Percentiles rank a stretch among this genome's conserved stretches.
These are phyloP conservation scores for Alternaria alternata DNA, from an alignment of 2,329 filamentous ascomycete genomes.

Conservation along the genomic window DNA sequence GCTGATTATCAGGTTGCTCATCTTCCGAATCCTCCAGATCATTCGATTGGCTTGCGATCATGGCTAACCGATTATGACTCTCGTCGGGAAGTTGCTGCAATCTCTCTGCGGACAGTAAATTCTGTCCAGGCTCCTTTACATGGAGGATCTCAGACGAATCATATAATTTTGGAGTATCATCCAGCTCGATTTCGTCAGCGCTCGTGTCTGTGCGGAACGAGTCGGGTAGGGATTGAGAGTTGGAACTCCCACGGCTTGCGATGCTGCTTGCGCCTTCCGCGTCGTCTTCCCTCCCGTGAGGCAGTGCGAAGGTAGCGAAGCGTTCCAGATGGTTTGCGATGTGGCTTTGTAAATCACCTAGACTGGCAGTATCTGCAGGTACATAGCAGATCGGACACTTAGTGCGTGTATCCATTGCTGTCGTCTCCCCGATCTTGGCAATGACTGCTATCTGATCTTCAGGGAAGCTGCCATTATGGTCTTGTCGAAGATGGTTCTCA, in stretches of 20 bases:
- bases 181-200: not conserved
- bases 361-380: constrained; percentile 30
- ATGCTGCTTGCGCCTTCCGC: constrained; percentile 41
- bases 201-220: constrained; percentile 27
- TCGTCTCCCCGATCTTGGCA: constrained; percentile 44
- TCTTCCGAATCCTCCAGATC: constrained; percentile 8
- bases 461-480: constrained; percentile 41
- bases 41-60: constrained; percentile 16
- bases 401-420: constrained; percentile 39
- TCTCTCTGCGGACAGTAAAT: constrained; percentile 31
- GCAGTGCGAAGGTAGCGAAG: constrained; percentile 46
- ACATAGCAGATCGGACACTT: constrained; percentile 46
- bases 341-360: constrained; percentile 43
- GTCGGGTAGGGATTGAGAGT: constrained; percentile 27
- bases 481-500: constrained; percentile 40
- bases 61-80: constrained; percentile 29
- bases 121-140: not conserved
- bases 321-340: constrained; percentile 50
- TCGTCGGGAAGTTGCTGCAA: constrained; percentile 39
- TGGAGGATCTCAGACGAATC: not conserved
- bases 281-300: constrained; percentile 39
- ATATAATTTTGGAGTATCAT: not conserved
- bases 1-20: not conserved
- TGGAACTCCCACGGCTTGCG: constrained; percentile 39
- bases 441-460: constrained; percentile 40